Evolutionary conservation across 2,329 filamentous ascomycete species (phyloP), one percentile per base, ranked within the genome.

Genomic region (Clonostachys sp.): DNA sequence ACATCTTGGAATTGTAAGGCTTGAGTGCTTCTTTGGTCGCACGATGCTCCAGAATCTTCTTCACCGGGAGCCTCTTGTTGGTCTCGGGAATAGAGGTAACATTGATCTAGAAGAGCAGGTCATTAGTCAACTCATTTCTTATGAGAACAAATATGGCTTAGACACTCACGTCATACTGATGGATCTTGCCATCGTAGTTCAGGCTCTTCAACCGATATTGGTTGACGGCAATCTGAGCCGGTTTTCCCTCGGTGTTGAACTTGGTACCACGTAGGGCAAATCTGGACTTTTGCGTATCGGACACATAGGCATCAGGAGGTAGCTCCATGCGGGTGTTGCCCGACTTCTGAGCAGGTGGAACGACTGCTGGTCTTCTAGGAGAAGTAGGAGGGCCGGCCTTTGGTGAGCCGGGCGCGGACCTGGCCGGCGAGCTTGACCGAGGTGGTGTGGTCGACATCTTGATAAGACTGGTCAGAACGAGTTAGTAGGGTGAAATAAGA

Each of bases 131-230:
- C 8, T 30, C 24, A 8, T 5, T 6, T 14, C 30, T n/a, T n/a
- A 34, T 24, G 42, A 18, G 12, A n/a, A 7, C 42, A 14, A 43
- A 41, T 12, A 12, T 8, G 49, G n/a, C 18, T 8, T 34, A 38
- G 6, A 30, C 6, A 77, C 86, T 77, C 70, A 91, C 88, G 69
- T 96, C 90, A 56, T 92, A 97, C 61, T 96, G 91, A 52, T 84
- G 84, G 18, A 96, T 80, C 0, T 80, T 78, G 12, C 73, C 77
- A 3, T 64, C 73, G 0, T 83, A 83, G 47, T 69, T 60, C 38
- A 84, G 81, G 10, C 71, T 66, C 0, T 63, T 66, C 47, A 96
- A 84, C 0, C 83, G 76, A 65, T 85, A 95, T 12, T 89, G 83
- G 61, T 97, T 97, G 36, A 95, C 68, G 1, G 74, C 64, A 2